These are phyloP conservation scores for Salinomyces thailandicus DNA, from an alignment of 2,329 filamentous ascomycete genomes.

Conservation along the genomic window DNA sequence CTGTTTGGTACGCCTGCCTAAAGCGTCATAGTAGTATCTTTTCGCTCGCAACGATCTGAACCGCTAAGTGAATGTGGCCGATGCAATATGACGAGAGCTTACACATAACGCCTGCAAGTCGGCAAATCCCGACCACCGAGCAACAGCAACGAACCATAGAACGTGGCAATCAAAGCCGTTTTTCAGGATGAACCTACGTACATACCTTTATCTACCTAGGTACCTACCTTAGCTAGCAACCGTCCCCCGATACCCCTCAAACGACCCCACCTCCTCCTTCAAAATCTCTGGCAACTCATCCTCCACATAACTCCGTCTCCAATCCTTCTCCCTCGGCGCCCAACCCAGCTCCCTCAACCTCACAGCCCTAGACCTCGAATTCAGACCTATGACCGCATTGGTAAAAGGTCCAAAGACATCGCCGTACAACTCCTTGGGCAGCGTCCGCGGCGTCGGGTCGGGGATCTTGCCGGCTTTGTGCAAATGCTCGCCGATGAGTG, in stretches of 20 bases:
- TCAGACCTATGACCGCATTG: conserved; percentile 30
- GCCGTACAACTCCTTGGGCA: conserved; percentile 29
- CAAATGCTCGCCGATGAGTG: conserved; percentile 29
- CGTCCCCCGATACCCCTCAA: conserved; percentile 5
- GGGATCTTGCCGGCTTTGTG: conserved; percentile 29
- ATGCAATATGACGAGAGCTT: too few relatives aligned
- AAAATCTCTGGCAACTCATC: conserved; percentile 34
- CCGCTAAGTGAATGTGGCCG: too few relatives aligned
- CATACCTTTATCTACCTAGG: too few relatives aligned
- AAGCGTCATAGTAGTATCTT: too few relatives aligned
- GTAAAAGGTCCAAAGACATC: conserved; percentile 34
- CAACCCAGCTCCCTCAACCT: conserved; percentile 37
- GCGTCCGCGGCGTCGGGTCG: conserved; percentile 27
- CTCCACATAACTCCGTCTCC: conserved; percentile 28
- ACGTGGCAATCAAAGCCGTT: too few relatives aligned
- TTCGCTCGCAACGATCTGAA: too few relatives aligned
- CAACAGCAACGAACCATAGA: too few relatives aligned
- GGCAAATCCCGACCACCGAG: too few relatives aligned
- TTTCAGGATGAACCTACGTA: too few relatives aligned
- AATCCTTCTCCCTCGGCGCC: conserved; percentile 36
- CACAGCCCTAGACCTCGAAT: conserved; percentile 35
- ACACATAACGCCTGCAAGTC: too few relatives aligned
- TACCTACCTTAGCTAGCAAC: conserved; percentile 2
- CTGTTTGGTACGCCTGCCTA: too few relatives aligned
- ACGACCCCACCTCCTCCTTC: conserved; percentile 13